Conservation (phyloP, 257 asterid species). For the Lantana camara region DNA sequence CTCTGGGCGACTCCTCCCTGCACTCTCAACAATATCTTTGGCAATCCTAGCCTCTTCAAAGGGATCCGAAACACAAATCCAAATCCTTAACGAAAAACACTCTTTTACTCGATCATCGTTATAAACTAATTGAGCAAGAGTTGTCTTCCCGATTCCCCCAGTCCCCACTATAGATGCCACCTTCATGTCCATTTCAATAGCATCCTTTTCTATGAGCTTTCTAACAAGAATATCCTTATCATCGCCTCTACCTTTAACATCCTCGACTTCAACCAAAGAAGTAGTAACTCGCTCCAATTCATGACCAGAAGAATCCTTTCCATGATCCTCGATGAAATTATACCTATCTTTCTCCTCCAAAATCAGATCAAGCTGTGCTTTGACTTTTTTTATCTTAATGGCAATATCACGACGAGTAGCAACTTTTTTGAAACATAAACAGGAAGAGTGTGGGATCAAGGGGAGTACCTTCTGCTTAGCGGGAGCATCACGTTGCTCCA, state of each 20-base stretch:
- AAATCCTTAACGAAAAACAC: conserved; percentile 23
- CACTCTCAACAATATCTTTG: conserved; percentile 1
- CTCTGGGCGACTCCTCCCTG: background rate
- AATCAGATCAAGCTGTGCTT: background rate
- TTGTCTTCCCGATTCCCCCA: too few relatives aligned
- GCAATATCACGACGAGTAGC: too few relatives aligned
- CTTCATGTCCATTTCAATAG: too few relatives aligned
- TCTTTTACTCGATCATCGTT: background rate
- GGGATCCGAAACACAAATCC: conserved; percentile 39
- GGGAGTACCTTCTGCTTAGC: conserved; percentile 1
- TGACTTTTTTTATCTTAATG: too few relatives aligned
- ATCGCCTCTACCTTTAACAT: too few relatives aligned
- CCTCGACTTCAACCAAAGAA: too few relatives aligned
- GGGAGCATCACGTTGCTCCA: background rate
- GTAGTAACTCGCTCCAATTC: too few relatives aligned
- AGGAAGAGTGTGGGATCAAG: conserved; percentile 4
- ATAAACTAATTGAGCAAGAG: conserved; percentile 30
- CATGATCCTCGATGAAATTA: background rate
- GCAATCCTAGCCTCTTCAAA: background rate
- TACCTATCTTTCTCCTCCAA: conserved; percentile 26
- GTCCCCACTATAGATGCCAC: too few relatives aligned
- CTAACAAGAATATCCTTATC: too few relatives aligned
- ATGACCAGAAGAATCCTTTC: too few relatives aligned
- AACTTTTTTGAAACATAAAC: conserved; percentile 11
- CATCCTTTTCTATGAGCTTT: too few relatives aligned